Evolutionary conservation across 148 eudicot genomes (phyloP).

Genomic region (Limonium bicolor): DNA sequence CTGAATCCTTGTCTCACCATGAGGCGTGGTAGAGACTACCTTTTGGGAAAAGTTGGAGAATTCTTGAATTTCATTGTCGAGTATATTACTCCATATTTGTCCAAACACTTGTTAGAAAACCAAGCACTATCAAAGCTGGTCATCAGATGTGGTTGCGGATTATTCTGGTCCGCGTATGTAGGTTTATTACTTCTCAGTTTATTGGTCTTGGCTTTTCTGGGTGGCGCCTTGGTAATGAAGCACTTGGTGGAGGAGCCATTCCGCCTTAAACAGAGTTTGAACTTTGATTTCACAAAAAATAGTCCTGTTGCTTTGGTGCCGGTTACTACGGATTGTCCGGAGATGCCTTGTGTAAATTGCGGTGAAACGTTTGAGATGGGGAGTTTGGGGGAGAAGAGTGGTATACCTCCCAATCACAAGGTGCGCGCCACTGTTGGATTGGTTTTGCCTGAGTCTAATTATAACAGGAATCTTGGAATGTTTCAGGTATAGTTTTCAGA

Average conservation of each 20-base stretch:
- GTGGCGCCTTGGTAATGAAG: slow-evolving; percentile 49
- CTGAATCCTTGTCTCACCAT: slow-evolving; percentile 22
- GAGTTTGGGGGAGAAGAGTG: slow-evolving; percentile 17
- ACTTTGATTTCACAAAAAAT: slow-evolving; percentile 65
- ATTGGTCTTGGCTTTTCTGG: slow-evolving; percentile 39
- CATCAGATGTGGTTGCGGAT: slow-evolving; percentile 43
- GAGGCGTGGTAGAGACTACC: slow-evolving; percentile 16
- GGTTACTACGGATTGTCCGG: slow-evolving; percentile 16
- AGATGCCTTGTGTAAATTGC: slow-evolving; percentile 6
- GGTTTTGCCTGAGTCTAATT: slow-evolving; percentile 75
- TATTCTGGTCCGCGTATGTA: slow-evolving; percentile 56
- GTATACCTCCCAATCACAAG: slow-evolving; percentile 49
- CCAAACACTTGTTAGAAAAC: slow-evolving; percentile 31
- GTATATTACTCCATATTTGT: slow-evolving; percentile 11
- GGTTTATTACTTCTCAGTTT: slow-evolving; percentile 30
- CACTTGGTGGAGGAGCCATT: slow-evolving; percentile 56
- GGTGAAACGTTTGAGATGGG: slow-evolving; percentile 17
- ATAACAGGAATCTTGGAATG: slow-evolving; percentile 70
- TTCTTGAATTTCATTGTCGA: slow-evolving; percentile 12
- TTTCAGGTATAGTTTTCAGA: slow-evolving; percentile 94
- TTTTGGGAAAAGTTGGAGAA: slow-evolving; percentile 13
- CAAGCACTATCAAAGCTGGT: slow-evolving; percentile 21
- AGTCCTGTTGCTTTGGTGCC: slow-evolving; percentile 60
- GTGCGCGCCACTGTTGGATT: slow-evolving; percentile 49
- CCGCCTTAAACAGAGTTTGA: slow-evolving; percentile 31